phyloP scores from a whole-genome alignment of 2,329 filamentous ascomycete genomes.

The Colletotrichum siamense region DNA sequence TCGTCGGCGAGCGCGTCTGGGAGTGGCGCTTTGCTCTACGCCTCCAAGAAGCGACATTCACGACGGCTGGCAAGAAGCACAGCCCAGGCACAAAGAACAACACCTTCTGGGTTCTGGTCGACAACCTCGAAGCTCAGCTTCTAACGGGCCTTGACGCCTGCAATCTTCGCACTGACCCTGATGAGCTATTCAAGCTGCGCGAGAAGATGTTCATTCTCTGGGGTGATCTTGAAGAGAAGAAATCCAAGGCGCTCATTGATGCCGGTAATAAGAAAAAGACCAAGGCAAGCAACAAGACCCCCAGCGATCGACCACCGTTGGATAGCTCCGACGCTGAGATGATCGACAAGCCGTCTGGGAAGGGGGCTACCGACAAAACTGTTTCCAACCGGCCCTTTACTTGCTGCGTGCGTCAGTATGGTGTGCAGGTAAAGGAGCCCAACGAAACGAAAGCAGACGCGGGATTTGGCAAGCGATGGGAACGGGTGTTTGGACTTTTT shows the following conservation, averaged over 20 bases:
- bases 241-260: constrained; percentile 42
- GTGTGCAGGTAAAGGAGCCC: constrained; percentile 51
- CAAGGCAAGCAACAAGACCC: background rate
- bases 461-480: constrained; percentile 58
- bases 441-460: constrained; percentile 49
- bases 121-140: constrained; percentile 58
- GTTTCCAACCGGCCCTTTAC: constrained; percentile 65
- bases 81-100: background rate
- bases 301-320: constrained; percentile 36
- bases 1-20: constrained; percentile 56
- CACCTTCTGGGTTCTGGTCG: constrained; percentile 72
- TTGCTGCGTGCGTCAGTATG: constrained; percentile 77
- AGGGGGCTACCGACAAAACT: background rate
- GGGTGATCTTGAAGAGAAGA: constrained; percentile 83
- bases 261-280: constrained; percentile 27
- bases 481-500: constrained; percentile 69
- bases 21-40: constrained; percentile 85
- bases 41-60: constrained; percentile 70
- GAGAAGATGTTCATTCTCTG: constrained; percentile 81
- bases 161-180: constrained; percentile 59
- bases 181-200: constrained; percentile 58
- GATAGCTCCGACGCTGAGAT: constrained; percentile 42
- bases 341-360: background rate
- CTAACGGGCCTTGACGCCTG: constrained; percentile 54
- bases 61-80: constrained; percentile 37